Evolutionary conservation across 441 rosid species (phyloP).

Genomic region (Theobroma grandiflorum): DNA sequence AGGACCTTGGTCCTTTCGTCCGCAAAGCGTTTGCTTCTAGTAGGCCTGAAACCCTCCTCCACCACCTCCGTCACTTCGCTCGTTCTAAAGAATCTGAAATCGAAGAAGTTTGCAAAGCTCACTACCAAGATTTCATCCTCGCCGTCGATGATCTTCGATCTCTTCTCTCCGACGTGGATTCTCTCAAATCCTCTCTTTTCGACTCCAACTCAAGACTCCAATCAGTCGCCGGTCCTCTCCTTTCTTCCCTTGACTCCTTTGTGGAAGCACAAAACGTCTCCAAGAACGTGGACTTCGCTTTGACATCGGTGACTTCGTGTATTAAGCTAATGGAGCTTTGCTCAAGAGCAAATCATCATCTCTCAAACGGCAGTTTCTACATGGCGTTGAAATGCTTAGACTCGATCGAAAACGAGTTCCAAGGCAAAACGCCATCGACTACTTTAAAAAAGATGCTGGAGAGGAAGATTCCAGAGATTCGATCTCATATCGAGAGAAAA

Average conservation of each 20-base stretch:
- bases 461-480: conserved; percentile 80
- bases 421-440: conserved; percentile 71
- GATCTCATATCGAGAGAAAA: conserved; percentile 82
- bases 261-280: conserved; percentile 79
- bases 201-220: conserved; percentile 91
- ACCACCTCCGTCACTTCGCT: conserved; percentile 82
- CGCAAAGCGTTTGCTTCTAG: conserved; percentile 83
- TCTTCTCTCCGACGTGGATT: conserved; percentile 94
- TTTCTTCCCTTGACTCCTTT: conserved; percentile 72
- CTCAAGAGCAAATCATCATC: conserved; percentile 75
- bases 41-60: conserved; percentile 87
- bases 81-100: conserved; percentile 96
- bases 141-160: conserved; percentile 99
- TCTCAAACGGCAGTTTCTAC: conserved; percentile 70
- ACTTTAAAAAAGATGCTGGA: conserved; percentile 85
- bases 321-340: conserved; percentile 79
- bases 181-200: conserved; percentile 84
- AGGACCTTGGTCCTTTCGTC: conserved; percentile 88
- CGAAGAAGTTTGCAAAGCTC: conserved; percentile 96
- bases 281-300: conserved; percentile 75
- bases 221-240: conserved; percentile 81
- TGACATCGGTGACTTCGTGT: conserved; percentile 60
- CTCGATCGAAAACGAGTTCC: conserved; percentile 68
- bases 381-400: conserved; percentile 87
- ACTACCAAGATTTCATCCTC: conserved; percentile 94